Evolutionary conservation across 2,329 filamentous ascomycete species (phyloP).

Genomic region (Graphilbum fragrans): DNA sequence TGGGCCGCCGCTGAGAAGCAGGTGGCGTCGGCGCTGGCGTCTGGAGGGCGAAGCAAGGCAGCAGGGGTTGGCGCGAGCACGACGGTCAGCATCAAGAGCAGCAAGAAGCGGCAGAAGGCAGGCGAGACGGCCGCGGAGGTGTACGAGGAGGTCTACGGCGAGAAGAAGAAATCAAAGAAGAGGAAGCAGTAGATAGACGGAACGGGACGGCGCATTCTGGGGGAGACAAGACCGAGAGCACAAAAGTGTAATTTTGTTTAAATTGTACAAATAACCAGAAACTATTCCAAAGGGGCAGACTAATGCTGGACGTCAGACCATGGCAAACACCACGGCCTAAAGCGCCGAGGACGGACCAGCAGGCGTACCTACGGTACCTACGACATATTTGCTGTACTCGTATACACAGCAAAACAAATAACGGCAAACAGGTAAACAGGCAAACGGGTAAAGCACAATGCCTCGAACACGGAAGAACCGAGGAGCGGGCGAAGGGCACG

Average conservation of each 20-base stretch:
- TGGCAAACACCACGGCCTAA: too few species aligned
- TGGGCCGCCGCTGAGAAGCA: conserved; percentile 68
- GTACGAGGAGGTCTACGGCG: conserved; percentile 44
- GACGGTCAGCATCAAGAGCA: conserved; percentile 73
- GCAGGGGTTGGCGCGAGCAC: conserved; percentile 34
- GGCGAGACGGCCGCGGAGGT: conserved; percentile 42
- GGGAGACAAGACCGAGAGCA: not conserved
- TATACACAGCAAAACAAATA: too few species aligned
- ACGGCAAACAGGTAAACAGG: too few species aligned
- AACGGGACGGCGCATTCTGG: not conserved
- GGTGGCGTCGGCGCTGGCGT: conserved; percentile 38
- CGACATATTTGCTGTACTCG: too few species aligned
- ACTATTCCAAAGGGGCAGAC: too few species aligned
- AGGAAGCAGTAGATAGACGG: not conserved
- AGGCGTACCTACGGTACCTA: too few species aligned
- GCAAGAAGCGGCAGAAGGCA: conserved; percentile 67
- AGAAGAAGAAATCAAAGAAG: conserved; percentile 34
- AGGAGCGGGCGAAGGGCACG: too few species aligned
- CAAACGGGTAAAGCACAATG: too few species aligned
- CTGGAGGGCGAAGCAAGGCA: conserved; percentile 19
- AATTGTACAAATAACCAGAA: not conserved
- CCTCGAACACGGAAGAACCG: too few species aligned
- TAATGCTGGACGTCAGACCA: too few species aligned
- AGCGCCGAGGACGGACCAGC: too few species aligned
- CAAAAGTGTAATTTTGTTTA: not conserved